These are phyloP conservation scores for Linaria vulgaris DNA, from an alignment of 257 asterid species.

Conservation along the genomic window DNA sequence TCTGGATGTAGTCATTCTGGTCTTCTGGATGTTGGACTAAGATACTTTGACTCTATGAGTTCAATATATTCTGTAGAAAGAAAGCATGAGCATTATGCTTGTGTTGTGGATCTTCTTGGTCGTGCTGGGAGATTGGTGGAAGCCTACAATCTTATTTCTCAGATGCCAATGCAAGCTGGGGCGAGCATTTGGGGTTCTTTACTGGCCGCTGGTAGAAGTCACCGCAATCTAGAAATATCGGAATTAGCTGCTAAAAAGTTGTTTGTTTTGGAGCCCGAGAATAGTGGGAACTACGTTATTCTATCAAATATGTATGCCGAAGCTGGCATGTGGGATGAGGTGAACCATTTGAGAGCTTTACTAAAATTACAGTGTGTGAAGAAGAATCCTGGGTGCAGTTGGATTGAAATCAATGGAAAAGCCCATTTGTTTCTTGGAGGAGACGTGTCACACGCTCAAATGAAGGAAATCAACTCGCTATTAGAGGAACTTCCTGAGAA, in stretches of 20 bases:
- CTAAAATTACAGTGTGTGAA: slow-evolving; percentile 49
- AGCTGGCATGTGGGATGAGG: slow-evolving; percentile 85
- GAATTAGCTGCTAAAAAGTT: slow-evolving; percentile 71
- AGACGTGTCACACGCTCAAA: slow-evolving; percentile 50
- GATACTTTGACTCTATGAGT: slow-evolving; percentile 61
- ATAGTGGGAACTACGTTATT: slow-evolving; percentile 64
- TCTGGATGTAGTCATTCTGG: slow-evolving; percentile 90
- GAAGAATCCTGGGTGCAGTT: slow-evolving; percentile 85
- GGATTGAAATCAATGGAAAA: slow-evolving; percentile 67
- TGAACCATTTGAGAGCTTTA: slow-evolving; percentile 44
- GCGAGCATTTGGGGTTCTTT: slow-evolving; percentile 83
- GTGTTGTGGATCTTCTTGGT: slow-evolving; percentile 71
- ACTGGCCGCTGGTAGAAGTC: slow-evolving; percentile 63
- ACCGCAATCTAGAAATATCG: slow-evolving; percentile 71
- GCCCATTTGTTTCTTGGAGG: slow-evolving; percentile 67
- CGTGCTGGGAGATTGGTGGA: slow-evolving; percentile 77
- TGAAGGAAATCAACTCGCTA: slow-evolving; percentile 41
- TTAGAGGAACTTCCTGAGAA: slow-evolving; percentile 57
- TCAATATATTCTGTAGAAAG: slow-evolving; percentile 44
- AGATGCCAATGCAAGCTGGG: slow-evolving; percentile 78
- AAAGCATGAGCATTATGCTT: slow-evolving; percentile 73
- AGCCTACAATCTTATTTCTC: slow-evolving; percentile 51
- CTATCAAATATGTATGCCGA: slow-evolving; percentile 91
- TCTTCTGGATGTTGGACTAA: slow-evolving; percentile 67
- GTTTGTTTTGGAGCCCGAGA: slow-evolving; percentile 65